Evolutionary conservation across 768 basidiomycete genomes (phyloP).

Genomic region (Phanerochaete sordida): DNA sequence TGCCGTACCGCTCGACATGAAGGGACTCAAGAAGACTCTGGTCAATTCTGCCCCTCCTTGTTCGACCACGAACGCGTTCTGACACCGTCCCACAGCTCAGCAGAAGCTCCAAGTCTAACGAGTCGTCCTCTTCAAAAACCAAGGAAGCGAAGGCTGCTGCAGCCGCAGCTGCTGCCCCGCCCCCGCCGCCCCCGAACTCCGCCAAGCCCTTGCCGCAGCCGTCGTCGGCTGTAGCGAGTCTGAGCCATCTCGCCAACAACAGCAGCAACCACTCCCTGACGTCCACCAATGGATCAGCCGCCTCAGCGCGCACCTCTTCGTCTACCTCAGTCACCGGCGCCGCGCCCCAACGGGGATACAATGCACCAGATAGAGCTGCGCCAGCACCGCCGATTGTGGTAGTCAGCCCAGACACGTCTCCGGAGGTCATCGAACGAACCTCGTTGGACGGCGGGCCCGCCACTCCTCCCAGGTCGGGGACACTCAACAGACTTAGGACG

Average conservation of each 20-base stretch:
- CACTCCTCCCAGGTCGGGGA: slow-evolving; percentile 62
- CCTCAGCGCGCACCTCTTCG: slow-evolving; percentile 35
- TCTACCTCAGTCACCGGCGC: slow-evolving; percentile 33
- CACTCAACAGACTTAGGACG: slow-evolving; percentile 72
- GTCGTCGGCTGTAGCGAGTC: slow-evolving; percentile 33
- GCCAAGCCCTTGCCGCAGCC: slow-evolving; percentile 62
- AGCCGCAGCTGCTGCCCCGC: slow-evolving; percentile 41
- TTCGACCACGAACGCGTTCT: slow-evolving; percentile 18
- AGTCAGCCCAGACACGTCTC: slow-evolving; percentile 67
- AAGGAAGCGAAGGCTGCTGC: slow-evolving; percentile 52
- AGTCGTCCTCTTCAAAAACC: slow-evolving; percentile 62
- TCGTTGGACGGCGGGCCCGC: slow-evolving; percentile 37
- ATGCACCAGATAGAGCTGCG: slow-evolving; percentile 39
- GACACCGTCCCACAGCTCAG: slow-evolving; percentile 43
- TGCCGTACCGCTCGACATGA: slow-evolving; percentile 44
- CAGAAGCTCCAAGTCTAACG: slow-evolving; percentile 65
- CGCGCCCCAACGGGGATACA: slow-evolving; percentile 57
- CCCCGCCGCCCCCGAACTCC: slow-evolving; percentile 62
- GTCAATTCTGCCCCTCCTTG: slow-evolving; percentile 35
- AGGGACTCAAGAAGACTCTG: slow-evolving; percentile 81
- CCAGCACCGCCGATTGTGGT: slow-evolving; percentile 83
- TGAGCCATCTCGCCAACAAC: slow-evolving; percentile 33
- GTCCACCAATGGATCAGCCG: slow-evolving; percentile 32
- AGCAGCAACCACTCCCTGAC: slow-evolving; percentile 38
- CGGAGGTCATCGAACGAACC: slow-evolving; percentile 39